A percentile compares a stretch with the other conserved stretches of the same genome.
Evolutionary conservation across 306 rosid genomes (phyloP).

Genomic region (Cyamopsis tetragonoloba): DNA sequence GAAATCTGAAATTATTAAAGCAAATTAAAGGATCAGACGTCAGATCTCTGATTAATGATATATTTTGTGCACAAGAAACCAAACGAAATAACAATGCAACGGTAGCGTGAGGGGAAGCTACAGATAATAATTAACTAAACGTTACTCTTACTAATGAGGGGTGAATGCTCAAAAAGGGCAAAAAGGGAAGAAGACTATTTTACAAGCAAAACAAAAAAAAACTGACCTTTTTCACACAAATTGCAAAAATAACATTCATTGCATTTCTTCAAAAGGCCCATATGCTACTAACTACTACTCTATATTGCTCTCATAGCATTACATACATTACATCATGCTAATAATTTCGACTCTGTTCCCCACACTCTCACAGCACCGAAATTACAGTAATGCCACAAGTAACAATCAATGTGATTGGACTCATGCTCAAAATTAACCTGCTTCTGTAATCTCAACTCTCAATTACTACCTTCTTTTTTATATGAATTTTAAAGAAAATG

Average conservation of each 20-base stretch:
- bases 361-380: slow-evolving; percentile 4
- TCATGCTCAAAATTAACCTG: not conserved
- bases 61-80: not conserved
- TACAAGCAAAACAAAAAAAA: slow-evolving; percentile 14
- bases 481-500: no score
- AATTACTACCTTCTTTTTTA: not conserved
- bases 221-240: not conserved
- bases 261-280: slow-evolving; percentile 1
- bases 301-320: not conserved
- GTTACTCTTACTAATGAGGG: no score
- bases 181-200: not conserved
- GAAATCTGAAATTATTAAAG: no score
- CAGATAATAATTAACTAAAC: no score
- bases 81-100: not conserved
- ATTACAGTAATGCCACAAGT: not conserved
- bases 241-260: slow-evolving; percentile 23
- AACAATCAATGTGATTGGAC: slow-evolving; percentile 24
- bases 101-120: slow-evolving; percentile 19
- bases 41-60: no score
- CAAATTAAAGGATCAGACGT: no score
- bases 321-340: slow-evolving; percentile 17
- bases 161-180: slow-evolving; percentile 15
- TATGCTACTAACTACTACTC: not conserved
- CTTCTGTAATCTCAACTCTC: not conserved
- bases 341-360: slow-evolving; percentile 4